These are phyloP conservation scores for Kuraishia ogatae DNA, from an alignment of 805 yeast species.

Conservation along the genomic window DNA sequence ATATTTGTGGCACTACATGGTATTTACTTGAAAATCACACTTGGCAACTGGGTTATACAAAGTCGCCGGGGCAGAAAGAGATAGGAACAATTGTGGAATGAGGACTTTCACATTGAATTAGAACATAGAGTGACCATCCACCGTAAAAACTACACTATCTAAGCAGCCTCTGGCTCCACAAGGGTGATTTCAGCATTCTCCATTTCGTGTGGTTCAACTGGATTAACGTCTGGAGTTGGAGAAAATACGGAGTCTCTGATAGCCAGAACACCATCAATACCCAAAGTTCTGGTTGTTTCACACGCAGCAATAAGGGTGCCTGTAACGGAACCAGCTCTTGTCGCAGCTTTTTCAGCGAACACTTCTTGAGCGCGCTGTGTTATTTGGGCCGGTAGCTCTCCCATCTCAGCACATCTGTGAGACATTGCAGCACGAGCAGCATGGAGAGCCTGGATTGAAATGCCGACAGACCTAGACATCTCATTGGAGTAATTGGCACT, in stretches of 20 bases:
- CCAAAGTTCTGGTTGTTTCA: slow-evolving; percentile 5
- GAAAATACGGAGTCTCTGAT: slow-evolving; percentile 6
- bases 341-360: slow-evolving; percentile 29
- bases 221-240: background rate
- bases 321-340: slow-evolving; percentile 15
- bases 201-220: background rate
- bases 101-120: too few relatives aligned
- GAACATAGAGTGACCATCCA: too few relatives aligned
- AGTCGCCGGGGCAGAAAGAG: too few relatives aligned
- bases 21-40: background rate
- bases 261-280: slow-evolving; percentile 21
- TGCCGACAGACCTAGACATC: slow-evolving; percentile 38
- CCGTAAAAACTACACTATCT: background rate
- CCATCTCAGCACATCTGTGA: slow-evolving; percentile 16
- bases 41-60: too few relatives aligned
- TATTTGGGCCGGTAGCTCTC: slow-evolving; percentile 26
- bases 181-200: background rate
- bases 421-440: slow-evolving; percentile 27
- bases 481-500: slow-evolving; percentile 45
- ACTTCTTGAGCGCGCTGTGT: slow-evolving; percentile 26
- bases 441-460: slow-evolving; percentile 28
- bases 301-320: background rate
- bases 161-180: background rate
- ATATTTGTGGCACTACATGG: background rate
- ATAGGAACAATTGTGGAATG: too few relatives aligned